Base-by-base conservation (phyloP, 768 basidiomycete genomes). In the Pleurotus platypus region DNA sequence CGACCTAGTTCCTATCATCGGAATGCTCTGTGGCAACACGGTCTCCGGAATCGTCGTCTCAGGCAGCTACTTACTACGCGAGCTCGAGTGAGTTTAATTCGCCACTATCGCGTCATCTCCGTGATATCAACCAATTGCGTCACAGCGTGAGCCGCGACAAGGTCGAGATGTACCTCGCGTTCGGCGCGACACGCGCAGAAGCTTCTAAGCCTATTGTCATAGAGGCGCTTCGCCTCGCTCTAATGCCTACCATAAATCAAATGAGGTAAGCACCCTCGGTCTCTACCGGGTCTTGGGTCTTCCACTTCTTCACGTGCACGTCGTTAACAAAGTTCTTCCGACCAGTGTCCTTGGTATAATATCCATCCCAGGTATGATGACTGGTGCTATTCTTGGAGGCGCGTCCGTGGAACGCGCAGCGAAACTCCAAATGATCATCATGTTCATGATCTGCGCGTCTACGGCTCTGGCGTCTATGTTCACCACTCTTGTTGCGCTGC, bases 381-480 rank as follows among this genome's bases (percentile, higher is more conserved):
- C 90, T 0, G 93, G 93, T 62, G 90, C 93, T 4, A 87, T 95
- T 59, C 83, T 95, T 13, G 94, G 90, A 13, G 93, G 92, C 0
- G 83, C 89, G 8, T 86, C 87, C 24, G 90, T 94, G 40, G 80
- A 90, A 20, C 92, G 92, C 69, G 94, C 93, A 0, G 90, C 90
- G 1, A 84, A 86, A 55, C 73, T 94, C 15, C 94, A 94, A 63
- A 94, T 94, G 87, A 86, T 95, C 57, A 92, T 95, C 72, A 90
- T 94, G 86, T 94, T 95, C 70, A 90, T 94, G 88, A 91, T 94
- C 47, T 85, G 86, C 2, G 85, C 92, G 0, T 81, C 85, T 57
- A 88, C 88, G 0, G 83, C 86, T 0, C 78, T 95, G 20, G 82
- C 88, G 9, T 79, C 86, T 2, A 85, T 91, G 53, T 72, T 82